A percentile compares a stretch with the other conserved stretches of the same genome.
Conservation (phyloP, 2,329 filamentous ascomycete species). For the Hortaea werneckii region DNA sequence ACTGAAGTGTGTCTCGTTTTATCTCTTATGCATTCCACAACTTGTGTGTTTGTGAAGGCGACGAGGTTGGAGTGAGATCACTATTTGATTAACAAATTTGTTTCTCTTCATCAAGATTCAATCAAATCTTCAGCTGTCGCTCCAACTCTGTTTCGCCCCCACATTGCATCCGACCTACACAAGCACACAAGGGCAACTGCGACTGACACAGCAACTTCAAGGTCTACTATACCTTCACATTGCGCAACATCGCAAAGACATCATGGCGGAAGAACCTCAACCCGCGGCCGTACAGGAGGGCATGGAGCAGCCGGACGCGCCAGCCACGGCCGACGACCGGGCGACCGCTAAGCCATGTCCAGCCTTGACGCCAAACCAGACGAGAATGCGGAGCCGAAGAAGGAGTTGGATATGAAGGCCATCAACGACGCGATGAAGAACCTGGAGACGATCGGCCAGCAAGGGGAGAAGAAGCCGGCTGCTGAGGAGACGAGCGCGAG, state of each 20-base stretch:
- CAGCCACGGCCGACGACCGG: constrained; percentile 60
- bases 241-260: neutral
- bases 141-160: too few species aligned
- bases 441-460: constrained; percentile 28
- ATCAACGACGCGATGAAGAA: constrained; percentile 62
- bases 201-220: too few species aligned
- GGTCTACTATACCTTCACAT: too few species aligned
- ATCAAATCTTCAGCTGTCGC: too few species aligned
- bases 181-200: too few species aligned
- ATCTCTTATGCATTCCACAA: too few species aligned
- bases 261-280: constrained; percentile 52
- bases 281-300: constrained; percentile 50
- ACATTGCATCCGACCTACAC: too few species aligned
- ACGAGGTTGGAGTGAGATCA: too few species aligned
- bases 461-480: constrained; percentile 9
- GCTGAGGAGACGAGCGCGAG: constrained; percentile 21
- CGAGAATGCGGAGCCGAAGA: constrained; percentile 37
- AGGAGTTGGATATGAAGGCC: constrained; percentile 59
- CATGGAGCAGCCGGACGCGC: constrained; percentile 47
- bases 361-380: constrained; percentile 50
- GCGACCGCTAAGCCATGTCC: constrained; percentile 67
- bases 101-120: too few species aligned
- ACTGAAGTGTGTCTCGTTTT: too few species aligned
- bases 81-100: too few species aligned
- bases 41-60: too few species aligned